Base-by-base conservation (phyloP, 2,329 filamentous ascomycete genomes). In the Colletotrichum sansevieriae region DNA sequence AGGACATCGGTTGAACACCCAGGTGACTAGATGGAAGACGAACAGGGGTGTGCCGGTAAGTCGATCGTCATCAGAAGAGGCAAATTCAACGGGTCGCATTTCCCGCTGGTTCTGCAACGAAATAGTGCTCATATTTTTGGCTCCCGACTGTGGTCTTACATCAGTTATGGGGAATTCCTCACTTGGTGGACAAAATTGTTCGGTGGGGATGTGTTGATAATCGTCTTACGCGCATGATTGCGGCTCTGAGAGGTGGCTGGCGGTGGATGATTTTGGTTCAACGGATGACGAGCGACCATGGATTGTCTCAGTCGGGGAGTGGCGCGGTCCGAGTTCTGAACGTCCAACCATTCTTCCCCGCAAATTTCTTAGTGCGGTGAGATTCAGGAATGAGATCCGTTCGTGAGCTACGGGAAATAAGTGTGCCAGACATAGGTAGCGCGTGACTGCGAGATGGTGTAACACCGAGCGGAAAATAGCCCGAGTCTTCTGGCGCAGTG, bases 331-430 rank as follows among this genome's bases (percentile, higher is more conserved):
- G 49, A 69, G 62, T 51, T 43, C 46, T 54, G 37, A 47, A 54
- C 60, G 64, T 47, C 61, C 62, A 60, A 62, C 66, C 65, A 55
- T 69, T 57, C 43, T 63, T 69, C 66, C 66, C 66, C 66, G 66
- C 66, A 69, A 65, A 35, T 68, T 35, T 49, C 43, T 66, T 49
- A 41, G 47, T 44, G 62, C 13, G 66, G 62, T 57, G 55, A 52
- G 56, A 65, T 66, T 20, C 54, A 54, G 49, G 61, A 57, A 29
- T 66, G 56, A 56, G 66, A 66, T 56, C 41, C 47, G 55, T 56
- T 44, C 41, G 49, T 33, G 61, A 63, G 52, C 47, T 44, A 49
- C 43, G 62, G 55, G 55, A 69, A 66, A 65, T 55, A 43, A 55
- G 61, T 47, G 62, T 22, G 54, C 65, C 61, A 65, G 22, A 59